These are phyloP conservation scores for Ascochyta fabae DNA, from an alignment of 2,329 filamentous ascomycete genomes.

Conservation along the genomic window DNA sequence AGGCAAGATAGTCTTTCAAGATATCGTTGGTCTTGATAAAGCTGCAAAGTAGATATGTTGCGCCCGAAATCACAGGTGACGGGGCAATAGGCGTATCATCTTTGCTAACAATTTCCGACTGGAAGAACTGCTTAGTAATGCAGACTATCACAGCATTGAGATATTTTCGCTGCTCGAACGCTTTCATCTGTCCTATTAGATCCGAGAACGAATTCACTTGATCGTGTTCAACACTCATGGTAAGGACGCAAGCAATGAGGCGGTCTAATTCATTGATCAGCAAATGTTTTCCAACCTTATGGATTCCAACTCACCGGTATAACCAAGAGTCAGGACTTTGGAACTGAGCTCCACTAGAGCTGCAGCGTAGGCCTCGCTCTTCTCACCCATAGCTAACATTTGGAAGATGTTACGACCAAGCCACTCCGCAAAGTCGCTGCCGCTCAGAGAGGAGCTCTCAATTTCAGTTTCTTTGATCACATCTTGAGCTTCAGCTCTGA, in stretches of 20 bases:
- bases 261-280: constrained; percentile 28
- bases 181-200: constrained; percentile 53
- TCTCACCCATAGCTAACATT: constrained; percentile 52
- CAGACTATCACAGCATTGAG: constrained; percentile 44
- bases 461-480: constrained; percentile 49
- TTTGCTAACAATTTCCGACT: constrained; percentile 12
- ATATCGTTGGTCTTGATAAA: constrained; percentile 37
- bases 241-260: constrained; percentile 28
- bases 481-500: constrained; percentile 65
- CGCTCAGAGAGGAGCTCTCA: constrained; percentile 68
- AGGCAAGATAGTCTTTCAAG: constrained; percentile 40
- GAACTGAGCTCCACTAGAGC: constrained; percentile 55
- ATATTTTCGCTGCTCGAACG: constrained; percentile 57
- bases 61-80: constrained; percentile 32
- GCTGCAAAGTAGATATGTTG: constrained; percentile 29
- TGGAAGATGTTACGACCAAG: constrained; percentile 67
- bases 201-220: constrained; percentile 30
- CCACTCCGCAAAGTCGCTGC: constrained; percentile 72
- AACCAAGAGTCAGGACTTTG: constrained; percentile 73
- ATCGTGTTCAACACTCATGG: constrained; percentile 20
- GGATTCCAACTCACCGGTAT: constrained; percentile 59
- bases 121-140: constrained; percentile 32
- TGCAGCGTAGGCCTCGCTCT: constrained; percentile 42
- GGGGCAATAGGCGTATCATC: constrained; percentile 20
- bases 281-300: no score